Base-by-base conservation (phyloP, 345 rosid genomes). In the Dimocarpus longan region DNA sequence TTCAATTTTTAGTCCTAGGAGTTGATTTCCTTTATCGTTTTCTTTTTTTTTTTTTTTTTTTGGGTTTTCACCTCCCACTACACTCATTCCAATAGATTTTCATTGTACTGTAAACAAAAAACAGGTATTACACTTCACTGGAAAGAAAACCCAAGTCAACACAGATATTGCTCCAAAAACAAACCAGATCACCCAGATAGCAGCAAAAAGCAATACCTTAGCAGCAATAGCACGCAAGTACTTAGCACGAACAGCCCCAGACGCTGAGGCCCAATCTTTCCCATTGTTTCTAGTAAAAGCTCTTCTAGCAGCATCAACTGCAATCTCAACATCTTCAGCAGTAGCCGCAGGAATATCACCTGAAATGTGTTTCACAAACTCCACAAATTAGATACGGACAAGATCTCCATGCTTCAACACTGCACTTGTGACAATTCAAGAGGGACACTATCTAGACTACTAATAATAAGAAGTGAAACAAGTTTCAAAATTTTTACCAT, bases 321-420 rank as follows among this genome's bases (percentile, higher is more conserved):
- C 99, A 56, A 94, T 76, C 59, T 92, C 97, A 76, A 94, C 98
- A 86, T 97, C 99, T 85, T 94, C 97, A 32, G 90, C 85, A 59
- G 98, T 93, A 75, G 95, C 99, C 42, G 98, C 96, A 43, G 99
- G 99, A 71, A 97, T 90, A 86, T 94, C 82, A 78, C 98, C 99
- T 97, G 84, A 75, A 78, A 74, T 37, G 57, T 10, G 24, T 22
- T 64, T n/a, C 66, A 54, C 43, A 32, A n/a, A 76, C 19, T 10
- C 10, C 39, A 46, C 52, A 46, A 6, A 46, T 46, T 46, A 46
- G 52, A 46, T 46, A 2, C 8, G 8, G 52, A 46, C 12, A 46
- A 46, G 52, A 46, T 46, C 52, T 46, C 52, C 10, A 46, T 32
- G 37, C 28, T 63, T 26, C 28, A 26, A 26, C 28, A 26, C 1